phyloP scores from a whole-genome alignment of 2,329 filamentous ascomycete species.

The Cytospora schulzeri region DNA sequence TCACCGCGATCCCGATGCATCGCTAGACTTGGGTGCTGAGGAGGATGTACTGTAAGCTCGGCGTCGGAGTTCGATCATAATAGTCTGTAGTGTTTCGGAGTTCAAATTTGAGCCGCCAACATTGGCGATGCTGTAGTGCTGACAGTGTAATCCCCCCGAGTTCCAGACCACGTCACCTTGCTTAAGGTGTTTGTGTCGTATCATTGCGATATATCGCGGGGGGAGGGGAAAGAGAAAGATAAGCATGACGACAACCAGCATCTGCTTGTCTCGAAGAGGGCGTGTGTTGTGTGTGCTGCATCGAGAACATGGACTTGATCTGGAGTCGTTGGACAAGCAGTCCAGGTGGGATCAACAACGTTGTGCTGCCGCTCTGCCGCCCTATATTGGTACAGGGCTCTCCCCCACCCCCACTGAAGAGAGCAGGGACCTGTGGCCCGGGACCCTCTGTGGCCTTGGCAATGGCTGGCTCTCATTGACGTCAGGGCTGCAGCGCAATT shows the following conservation, averaged over 20 bases:
- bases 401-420: conserved; percentile 3
- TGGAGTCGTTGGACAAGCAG: too few relatives aligned
- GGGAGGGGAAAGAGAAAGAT: neutral
- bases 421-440: neutral
- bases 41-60: neutral
- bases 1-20: neutral
- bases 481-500: neutral
- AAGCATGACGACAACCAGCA: neutral
- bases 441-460: neutral
- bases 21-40: neutral
- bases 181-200: neutral
- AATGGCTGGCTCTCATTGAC: too few relatives aligned
- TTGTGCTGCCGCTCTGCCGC: too few relatives aligned
- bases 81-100: conserved; percentile 2
- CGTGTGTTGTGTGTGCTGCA: neutral
- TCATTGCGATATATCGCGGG: neutral
- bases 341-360: too few relatives aligned
- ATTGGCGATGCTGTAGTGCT: conserved; percentile 6
- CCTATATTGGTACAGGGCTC: too few relatives aligned
- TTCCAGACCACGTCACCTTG: conserved; percentile 3
- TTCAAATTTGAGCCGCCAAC: conserved; percentile 4
- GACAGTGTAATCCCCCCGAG: neutral
- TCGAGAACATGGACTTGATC: neutral
- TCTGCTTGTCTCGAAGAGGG: neutral
- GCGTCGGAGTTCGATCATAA: neutral